Evolutionary conservation across 345 rosid species (phyloP).

Genomic region (Lepidium africanum): DNA sequence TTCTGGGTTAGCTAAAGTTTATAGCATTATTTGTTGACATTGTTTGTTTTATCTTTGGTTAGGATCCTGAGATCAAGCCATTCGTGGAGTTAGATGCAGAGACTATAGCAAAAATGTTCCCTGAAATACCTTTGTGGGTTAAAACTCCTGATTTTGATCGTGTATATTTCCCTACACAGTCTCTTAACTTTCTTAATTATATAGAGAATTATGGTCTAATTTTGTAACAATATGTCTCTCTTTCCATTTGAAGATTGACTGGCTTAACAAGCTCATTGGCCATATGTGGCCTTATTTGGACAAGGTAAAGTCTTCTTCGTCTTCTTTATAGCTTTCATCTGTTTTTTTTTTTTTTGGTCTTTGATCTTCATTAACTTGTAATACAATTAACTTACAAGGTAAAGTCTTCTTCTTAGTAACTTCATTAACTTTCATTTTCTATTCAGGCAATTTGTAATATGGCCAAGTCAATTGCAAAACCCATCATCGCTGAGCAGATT

Average conservation of each 20-base stretch:
- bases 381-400: background rate
- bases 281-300: conserved; percentile 92
- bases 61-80: conserved; percentile 80
- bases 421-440: too few species aligned
- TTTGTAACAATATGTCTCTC: background rate
- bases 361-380: background rate
- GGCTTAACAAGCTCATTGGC: conserved; percentile 78
- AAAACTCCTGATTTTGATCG: conserved; percentile 96
- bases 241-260: conserved; percentile 58
- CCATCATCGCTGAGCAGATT: conserved; percentile 86
- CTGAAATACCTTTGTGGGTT: conserved; percentile 92
- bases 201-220: background rate
- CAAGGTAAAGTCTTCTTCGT: conserved; percentile 38
- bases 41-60: background rate
- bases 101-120: conserved; percentile 54
- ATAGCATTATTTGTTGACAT: background rate
- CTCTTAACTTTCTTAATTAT: background rate
- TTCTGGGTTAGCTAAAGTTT: background rate
- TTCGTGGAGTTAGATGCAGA: conserved; percentile 65
- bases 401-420: too few species aligned
- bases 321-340: background rate
- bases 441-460: conserved; percentile 78
- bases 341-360: background rate
- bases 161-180: conserved; percentile 39
- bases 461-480: conserved; percentile 55